Evolutionary conservation across 2,329 filamentous ascomycete genomes (phyloP).

Genomic region (Penicillium sp.): DNA sequence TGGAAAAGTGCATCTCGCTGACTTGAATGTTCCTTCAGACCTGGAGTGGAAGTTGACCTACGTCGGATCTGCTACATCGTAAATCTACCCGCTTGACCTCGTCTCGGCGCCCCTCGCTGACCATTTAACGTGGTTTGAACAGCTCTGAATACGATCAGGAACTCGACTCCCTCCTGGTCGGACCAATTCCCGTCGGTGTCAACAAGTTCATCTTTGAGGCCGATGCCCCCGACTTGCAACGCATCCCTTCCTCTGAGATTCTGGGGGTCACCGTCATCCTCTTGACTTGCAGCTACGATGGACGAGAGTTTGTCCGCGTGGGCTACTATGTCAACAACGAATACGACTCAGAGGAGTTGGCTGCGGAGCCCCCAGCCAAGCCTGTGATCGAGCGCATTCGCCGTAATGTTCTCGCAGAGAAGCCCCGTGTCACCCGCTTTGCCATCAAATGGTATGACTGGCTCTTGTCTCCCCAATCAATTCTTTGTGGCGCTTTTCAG

Average conservation of each 20-base stretch:
- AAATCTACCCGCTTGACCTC: constrained; percentile 38
- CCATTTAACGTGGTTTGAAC: constrained; percentile 1
- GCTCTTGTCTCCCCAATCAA: constrained; percentile 3
- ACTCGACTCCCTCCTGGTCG: constrained; percentile 91
- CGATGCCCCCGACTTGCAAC: constrained; percentile 79
- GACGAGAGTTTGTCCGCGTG: constrained; percentile 92
- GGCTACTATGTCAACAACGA: constrained; percentile 99
- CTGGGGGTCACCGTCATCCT: constrained; percentile 96
- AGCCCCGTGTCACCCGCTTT: constrained; percentile 94
- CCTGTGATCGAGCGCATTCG: constrained; percentile 86
- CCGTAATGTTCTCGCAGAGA: constrained; percentile 90
- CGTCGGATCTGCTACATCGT: constrained; percentile 96
- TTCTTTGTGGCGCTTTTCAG: not conserved
- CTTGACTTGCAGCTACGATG: constrained; percentile 92
- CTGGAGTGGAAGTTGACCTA: constrained; percentile 99
- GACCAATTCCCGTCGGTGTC: constrained; percentile 92
- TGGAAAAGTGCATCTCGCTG: not conserved
- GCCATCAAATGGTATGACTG: constrained; percentile 85
- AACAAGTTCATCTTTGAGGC: constrained; percentile 99
- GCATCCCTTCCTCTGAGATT: constrained; percentile 91
- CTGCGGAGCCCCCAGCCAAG: constrained; percentile 82
- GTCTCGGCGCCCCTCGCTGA: constrained; percentile 17
- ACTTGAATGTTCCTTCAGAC: constrained; percentile 50
- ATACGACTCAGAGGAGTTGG: constrained; percentile 87
- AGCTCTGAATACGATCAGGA: constrained; percentile 97